Evolutionary conservation across 2,329 filamentous ascomycete genomes (phyloP).

Genomic region (Coniochaeta sp.): DNA sequence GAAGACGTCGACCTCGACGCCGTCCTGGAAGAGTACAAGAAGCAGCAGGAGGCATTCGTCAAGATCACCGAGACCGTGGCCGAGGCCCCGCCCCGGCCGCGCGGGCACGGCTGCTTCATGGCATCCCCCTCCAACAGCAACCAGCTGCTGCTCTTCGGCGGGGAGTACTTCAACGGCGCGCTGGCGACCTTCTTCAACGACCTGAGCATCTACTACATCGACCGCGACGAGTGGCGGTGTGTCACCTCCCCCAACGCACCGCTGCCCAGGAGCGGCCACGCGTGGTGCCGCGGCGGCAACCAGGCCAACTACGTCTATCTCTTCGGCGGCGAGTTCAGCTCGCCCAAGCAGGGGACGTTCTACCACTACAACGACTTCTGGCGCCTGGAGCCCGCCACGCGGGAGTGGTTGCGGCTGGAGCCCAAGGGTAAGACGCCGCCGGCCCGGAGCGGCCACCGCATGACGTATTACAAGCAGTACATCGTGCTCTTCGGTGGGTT

Average conservation of each 20-base stretch:
- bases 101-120: conserved; percentile 74
- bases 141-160: conserved; percentile 85
- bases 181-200: conserved; percentile 68
- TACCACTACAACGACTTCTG: conserved; percentile 99
- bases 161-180: conserved; percentile 92
- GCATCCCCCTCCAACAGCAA: conserved; percentile 81
- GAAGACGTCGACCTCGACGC: conserved; percentile 91
- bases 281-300: conserved; percentile 87
- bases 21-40: conserved; percentile 87
- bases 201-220: conserved; percentile 65
- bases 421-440: conserved; percentile 70
- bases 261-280: conserved; percentile 84
- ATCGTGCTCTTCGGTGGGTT: conserved; percentile 95
- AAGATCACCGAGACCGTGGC: conserved; percentile 80
- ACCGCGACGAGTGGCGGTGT: conserved; percentile 82
- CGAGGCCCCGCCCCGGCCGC: conserved; percentile 65
- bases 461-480: conserved; percentile 97
- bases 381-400: conserved; percentile 72
- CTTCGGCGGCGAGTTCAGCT: conserved; percentile 94
- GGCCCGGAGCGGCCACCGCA: conserved; percentile 83
- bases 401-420: conserved; percentile 91
- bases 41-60: conserved; percentile 86
- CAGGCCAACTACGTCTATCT: conserved; percentile 74
- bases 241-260: conserved; percentile 89
- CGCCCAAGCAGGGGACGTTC: conserved; percentile 94